phyloP scores from a whole-genome alignment of 805 yeast species.

The Candida railenensis region DNA sequence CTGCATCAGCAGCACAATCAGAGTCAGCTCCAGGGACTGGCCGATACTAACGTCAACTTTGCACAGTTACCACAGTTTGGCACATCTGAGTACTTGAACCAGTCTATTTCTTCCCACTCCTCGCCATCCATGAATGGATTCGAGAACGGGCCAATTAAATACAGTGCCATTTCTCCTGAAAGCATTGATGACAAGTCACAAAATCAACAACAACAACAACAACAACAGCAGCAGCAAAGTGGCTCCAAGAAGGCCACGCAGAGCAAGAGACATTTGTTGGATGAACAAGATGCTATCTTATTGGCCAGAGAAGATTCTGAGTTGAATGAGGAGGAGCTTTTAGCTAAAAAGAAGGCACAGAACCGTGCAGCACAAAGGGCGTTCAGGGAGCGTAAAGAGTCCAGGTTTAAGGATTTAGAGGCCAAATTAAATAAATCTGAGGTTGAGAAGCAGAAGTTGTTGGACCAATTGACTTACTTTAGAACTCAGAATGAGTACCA shows the following conservation, averaged over 20 bases:
- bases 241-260: conserved; percentile 9
- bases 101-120: not conserved
- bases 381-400: conserved; percentile 78
- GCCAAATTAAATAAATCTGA: conserved; percentile 58
- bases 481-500: conserved; percentile 35
- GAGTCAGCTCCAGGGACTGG: not conserved
- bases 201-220: not conserved
- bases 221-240: not conserved
- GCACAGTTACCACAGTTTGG: not conserved
- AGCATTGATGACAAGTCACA: not conserved
- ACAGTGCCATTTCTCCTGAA: not conserved
- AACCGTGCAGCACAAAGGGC: conserved; percentile 89
- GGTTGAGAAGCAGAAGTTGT: conserved; percentile 45
- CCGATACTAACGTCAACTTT: not conserved
- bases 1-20: not conserved
- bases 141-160: not conserved
- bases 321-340: conserved; percentile 41
- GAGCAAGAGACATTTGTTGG: conserved; percentile 25
- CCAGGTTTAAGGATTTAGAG: conserved; percentile 66
- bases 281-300: conserved; percentile 36
- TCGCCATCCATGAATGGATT: not conserved
- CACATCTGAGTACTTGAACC: not conserved
- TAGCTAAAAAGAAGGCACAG: conserved; percentile 67
- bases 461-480: conserved; percentile 49
- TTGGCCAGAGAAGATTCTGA: conserved; percentile 37